A percentile compares a stretch with the other conserved stretches of the same genome.
phyloP scores from a whole-genome alignment of 2,329 filamentous ascomycete species.

The Cytospora piceicola region DNA sequence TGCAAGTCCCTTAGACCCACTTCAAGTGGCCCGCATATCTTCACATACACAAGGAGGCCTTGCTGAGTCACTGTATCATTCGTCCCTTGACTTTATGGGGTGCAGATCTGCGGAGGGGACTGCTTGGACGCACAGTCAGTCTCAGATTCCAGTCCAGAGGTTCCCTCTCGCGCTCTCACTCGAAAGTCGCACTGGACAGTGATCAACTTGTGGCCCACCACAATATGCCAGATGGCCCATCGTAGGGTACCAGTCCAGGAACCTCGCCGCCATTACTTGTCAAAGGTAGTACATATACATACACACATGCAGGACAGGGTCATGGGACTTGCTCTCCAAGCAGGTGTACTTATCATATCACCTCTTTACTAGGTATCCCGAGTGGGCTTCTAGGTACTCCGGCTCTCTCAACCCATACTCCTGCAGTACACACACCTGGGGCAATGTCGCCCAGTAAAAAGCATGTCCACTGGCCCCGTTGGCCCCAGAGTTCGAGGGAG shows the following conservation, averaged over 20 bases:
- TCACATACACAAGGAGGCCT: constrained; percentile 1
- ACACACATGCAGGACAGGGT: constrained; percentile 26
- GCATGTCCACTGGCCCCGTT: constrained; percentile 3
- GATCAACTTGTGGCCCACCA: constrained; percentile 18
- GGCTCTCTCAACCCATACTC: constrained; percentile 27
- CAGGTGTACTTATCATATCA: not conserved
- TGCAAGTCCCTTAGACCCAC: constrained; percentile 2
- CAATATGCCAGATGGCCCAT: constrained; percentile 12
- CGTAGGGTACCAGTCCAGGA: constrained; percentile 6
- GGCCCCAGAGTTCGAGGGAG: constrained; percentile 3
- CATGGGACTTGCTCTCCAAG: constrained; percentile 25
- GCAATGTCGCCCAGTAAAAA: constrained; percentile 15
- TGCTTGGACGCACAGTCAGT: not conserved
- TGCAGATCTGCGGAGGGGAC: not conserved
- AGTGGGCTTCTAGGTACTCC: constrained; percentile 25
- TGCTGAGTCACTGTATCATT: not conserved
- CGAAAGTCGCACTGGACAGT: constrained; percentile 12
- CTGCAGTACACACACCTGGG: constrained; percentile 19
- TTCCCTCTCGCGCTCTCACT: constrained; percentile 19
- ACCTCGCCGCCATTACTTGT: constrained; percentile 23
- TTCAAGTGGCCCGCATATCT: not conserved
- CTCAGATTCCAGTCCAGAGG: constrained; percentile 13
- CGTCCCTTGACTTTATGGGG: not conserved
- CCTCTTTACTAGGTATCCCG: constrained; percentile 11
- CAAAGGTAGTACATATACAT: constrained; percentile 31